Base-by-base conservation (phyloP, 345 rosid genomes). In the Eucalyptus erythrocorys region DNA sequence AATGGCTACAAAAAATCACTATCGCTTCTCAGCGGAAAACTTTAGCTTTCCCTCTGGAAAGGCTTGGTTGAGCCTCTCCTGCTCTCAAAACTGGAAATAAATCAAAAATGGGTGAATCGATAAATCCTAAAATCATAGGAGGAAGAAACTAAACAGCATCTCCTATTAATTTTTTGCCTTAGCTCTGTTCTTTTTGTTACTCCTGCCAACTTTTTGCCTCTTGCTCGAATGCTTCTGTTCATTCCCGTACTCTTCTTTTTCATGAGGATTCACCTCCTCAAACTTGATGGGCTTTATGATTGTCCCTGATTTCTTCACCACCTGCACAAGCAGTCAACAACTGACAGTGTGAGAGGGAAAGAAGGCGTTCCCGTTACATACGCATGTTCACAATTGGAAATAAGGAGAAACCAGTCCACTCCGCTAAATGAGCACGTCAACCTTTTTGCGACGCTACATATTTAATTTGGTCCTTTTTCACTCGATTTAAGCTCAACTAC, bases 281-380 rank as follows among this genome's bases (percentile, higher is more conserved):
- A 91, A 95, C 89, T 92, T 93, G 61, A 98, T 92, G 16, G 99
- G 99, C 88, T 96, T 94, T 88, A 97, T 97, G 37, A 93, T 96
- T 61, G 93, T 91, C 61, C 99, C 99, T 21, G 96, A 64, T 88
- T 89, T 98, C 92, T 96, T 97, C 93, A 94, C 95, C 90, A 97
- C 97, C 99, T 97, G 94, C 89, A 43, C 66, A 49, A 82, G 32
- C 24, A 16, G 42, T 27, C 47, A 79, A 42, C 88, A 66, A 88
- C 24, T 21, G n/a, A 90, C 19, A 1, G 81, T 10, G 32, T 16
- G 21, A 84, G 50, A 57, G 26, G 48, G 87, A 24, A 48, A 17
- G 16, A 11, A 37, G 21, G 11, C 4, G 27, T 59, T 79, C 85
- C 30, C 43, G 40, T 40, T 76, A 71, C 47, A 21, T 37, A 30